These are phyloP conservation scores for Phytophthora ohioensis DNA, from an alignment of 352 stramenopile genomes.

Conservation along the genomic window DNA sequence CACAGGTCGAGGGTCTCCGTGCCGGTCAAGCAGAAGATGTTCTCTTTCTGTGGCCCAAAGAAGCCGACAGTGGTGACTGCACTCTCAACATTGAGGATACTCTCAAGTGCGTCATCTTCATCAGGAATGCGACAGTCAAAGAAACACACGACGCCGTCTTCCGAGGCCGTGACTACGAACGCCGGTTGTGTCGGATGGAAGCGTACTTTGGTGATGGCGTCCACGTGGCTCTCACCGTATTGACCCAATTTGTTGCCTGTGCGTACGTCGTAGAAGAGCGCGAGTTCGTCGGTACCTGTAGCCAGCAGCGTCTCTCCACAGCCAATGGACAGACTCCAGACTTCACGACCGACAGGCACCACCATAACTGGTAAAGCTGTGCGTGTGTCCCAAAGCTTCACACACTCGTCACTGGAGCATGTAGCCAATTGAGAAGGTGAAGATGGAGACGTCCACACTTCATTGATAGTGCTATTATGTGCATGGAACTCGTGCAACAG, in stretches of 20 bases:
- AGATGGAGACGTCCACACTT: constrained; percentile 77
- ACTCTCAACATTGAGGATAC: constrained; percentile 92
- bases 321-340: constrained; percentile 85
- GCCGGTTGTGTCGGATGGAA: constrained; percentile 84
- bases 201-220: constrained; percentile 88
- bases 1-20: constrained; percentile 92
- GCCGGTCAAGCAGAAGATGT: constrained; percentile 89
- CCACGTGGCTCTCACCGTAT: constrained; percentile 91
- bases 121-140: constrained; percentile 87
- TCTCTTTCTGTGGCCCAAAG: constrained; percentile 83
- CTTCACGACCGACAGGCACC: constrained; percentile 70
- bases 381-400: constrained; percentile 89
- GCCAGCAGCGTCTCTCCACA: constrained; percentile 82
- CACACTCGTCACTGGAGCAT: constrained; percentile 86
- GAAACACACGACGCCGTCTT: constrained; percentile 92
- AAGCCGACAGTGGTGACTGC: constrained; percentile 89
- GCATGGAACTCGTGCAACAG: constrained; percentile 76
- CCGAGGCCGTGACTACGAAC: constrained; percentile 90
- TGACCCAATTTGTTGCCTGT: constrained; percentile 73
- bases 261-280: constrained; percentile 85
- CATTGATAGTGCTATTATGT: constrained; percentile 83
- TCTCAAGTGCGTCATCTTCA: constrained; percentile 91
- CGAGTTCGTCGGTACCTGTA: constrained; percentile 76
- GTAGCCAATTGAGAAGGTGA: constrained; percentile 77
- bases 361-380: constrained; percentile 63